Conservation (phyloP, 129 eudicot species). For the Flaveria trinervia region DNA sequence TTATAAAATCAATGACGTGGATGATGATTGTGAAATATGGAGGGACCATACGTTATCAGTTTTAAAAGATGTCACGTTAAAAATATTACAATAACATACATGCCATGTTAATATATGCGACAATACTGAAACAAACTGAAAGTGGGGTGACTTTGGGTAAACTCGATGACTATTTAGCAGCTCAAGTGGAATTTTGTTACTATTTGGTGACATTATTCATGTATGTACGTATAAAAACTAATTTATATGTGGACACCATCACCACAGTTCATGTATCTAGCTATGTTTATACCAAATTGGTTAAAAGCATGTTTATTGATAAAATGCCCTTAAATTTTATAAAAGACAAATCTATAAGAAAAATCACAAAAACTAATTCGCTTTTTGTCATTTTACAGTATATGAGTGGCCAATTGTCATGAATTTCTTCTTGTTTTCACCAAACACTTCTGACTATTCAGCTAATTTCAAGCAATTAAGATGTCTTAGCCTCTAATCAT, state of each 20-base stretch:
- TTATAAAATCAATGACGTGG: neutral
- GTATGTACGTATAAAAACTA: no score
- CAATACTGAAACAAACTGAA: neutral
- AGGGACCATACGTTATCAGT: neutral
- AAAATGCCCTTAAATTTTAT: neutral
- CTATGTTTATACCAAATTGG: neutral
- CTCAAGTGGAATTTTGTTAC: neutral
- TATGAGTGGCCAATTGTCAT: neutral
- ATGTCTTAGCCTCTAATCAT: neutral
- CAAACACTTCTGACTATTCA: constrained; percentile 21
- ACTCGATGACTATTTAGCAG: neutral
- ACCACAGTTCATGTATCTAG: neutral
- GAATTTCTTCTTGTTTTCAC: constrained; percentile 20
- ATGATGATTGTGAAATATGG: neutral
- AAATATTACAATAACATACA: neutral
- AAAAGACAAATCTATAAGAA: neutral
- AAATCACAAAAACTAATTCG: neutral
- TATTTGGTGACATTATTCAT: neutral
- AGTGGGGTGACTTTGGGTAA: neutral
- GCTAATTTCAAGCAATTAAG: constrained; percentile 30
- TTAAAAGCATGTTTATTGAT: neutral
- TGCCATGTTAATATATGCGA: neutral
- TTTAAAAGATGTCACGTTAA: neutral
- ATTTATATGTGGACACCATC: neutral
- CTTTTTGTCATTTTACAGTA: neutral